Evolutionary conservation across 1,139 yeast species (phyloP), one percentile per base, ranked within the genome.

Genomic region (Torulaspora pretoriensis): DNA sequence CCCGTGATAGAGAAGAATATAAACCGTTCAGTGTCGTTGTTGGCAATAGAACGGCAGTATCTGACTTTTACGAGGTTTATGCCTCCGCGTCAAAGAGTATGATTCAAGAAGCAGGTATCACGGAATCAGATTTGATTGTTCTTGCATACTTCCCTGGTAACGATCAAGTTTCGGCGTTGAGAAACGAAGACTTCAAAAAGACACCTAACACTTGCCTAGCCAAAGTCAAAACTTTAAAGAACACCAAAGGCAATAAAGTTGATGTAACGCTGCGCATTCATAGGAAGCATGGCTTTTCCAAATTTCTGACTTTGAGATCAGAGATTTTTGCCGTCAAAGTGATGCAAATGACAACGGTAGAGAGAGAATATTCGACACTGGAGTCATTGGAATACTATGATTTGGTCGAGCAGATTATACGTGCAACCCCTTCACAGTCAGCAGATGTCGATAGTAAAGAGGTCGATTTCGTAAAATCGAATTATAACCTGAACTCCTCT

Each of bases 281-380:
- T 40, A 71, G 77, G 34, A 55, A 62, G 24, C 68, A 67, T 17
- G 51, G 66, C 7, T 63, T 71, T 30, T 68, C 73, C 2, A 67
- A 68, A 14, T 71, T 75, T 46, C 64, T 90, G 43, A 73, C 83
- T 1, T 86, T 94, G 0, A 77, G 83, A 45, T 68, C 81, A 10
- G 75, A 76, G 19, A 67, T 90, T 3, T 71, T 77, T 45, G 90
- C 81, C 26, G 75, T 87, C 75, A 75, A 77, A 45, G 83, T 89
- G 1, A 81, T 83, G 79, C 92, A 82, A 57, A 81, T 92, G 89
- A 77, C 86, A 0, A 90, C 99, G 0, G 77, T 89, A 14, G 98
- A 94, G 65, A 82, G 99, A 69, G 99, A 94, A 63, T 94, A 73
- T 56, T 75, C 92, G 0, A 85, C 98, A 0, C 69, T 94, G 54